Conservation (phyloP, 1,284 basidiomycete genomes). For the Abortiporus biennis region DNA sequence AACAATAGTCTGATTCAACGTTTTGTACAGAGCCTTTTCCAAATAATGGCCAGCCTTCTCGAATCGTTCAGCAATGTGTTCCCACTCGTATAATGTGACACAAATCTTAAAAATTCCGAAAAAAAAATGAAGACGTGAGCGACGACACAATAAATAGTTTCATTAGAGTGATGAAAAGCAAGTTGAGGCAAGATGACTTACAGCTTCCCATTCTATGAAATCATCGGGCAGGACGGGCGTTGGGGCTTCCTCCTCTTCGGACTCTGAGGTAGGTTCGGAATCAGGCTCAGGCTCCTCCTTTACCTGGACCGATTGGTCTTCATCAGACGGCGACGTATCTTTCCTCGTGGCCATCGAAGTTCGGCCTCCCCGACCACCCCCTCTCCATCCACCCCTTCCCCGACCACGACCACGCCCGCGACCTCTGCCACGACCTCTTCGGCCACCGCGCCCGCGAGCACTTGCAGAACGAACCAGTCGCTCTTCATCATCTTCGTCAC, state of each 20-base stretch:
- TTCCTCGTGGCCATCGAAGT: neutral
- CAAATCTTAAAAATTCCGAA: constrained; percentile 49
- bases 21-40: constrained; percentile 73
- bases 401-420: neutral
- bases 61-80: constrained; percentile 65
- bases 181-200: constrained; percentile 30
- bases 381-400: neutral
- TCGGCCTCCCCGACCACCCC: neutral
- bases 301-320: constrained; percentile 14
- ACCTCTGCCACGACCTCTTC: neutral
- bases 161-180: no score
- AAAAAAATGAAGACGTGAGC: constrained; percentile 1
- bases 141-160: no score
- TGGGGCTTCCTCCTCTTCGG: no score
- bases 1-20: constrained; percentile 58
- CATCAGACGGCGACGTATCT: constrained; percentile 3
- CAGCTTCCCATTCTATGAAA: constrained; percentile 83
- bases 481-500: constrained; percentile 14
- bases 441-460: neutral
- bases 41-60: constrained; percentile 70
- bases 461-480: no score
- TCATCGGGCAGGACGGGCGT: constrained; percentile 31
- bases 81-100: constrained; percentile 78
- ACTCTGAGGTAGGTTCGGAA: no score
- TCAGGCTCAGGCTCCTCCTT: constrained; percentile 8